Conservation (phyloP, 2,329 filamentous ascomycete genomes). For the Fusarium veterinarium region DNA sequence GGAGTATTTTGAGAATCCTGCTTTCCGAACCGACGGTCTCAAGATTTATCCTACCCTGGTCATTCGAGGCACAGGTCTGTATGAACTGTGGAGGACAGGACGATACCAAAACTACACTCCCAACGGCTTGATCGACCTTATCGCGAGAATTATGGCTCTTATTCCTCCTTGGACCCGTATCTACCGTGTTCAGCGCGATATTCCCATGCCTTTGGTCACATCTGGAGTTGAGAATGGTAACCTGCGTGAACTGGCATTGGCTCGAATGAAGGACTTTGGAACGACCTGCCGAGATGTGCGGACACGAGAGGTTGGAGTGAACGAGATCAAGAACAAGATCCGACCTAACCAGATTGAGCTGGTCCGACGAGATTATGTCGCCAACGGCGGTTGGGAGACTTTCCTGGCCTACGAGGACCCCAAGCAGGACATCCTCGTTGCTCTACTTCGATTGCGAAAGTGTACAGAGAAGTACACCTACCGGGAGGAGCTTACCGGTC, state of each 20-base stretch:
- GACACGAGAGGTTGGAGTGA: slow-evolving; percentile 96
- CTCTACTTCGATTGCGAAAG: slow-evolving; percentile 86
- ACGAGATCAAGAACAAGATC: slow-evolving; percentile 99
- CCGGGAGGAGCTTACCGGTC: slow-evolving; percentile 83
- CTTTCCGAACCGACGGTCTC: slow-evolving; percentile 93
- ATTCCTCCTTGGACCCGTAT: slow-evolving; percentile 98
- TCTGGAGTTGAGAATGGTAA: slow-evolving; percentile 99
- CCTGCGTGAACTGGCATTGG: slow-evolving; percentile 88
- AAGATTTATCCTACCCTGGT: slow-evolving; percentile 99
- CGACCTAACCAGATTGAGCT: slow-evolving; percentile 95
- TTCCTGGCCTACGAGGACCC: slow-evolving; percentile 98
- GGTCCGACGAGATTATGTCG: slow-evolving; percentile 90
- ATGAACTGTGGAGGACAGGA: slow-evolving; percentile 97
- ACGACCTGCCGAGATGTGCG: slow-evolving; percentile 96
- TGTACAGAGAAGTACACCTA: slow-evolving; percentile 94
- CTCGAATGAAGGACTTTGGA: slow-evolving; percentile 99
- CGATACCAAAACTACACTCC: slow-evolving; percentile 99
- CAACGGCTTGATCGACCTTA: slow-evolving; percentile 93
- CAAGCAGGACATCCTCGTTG: slow-evolving; percentile 97
- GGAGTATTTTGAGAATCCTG: slow-evolving; percentile 97
- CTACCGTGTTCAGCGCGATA: slow-evolving; percentile 97
- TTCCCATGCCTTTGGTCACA: slow-evolving; percentile 99
- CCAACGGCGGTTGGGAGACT: slow-evolving; percentile 98
- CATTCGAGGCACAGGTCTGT: slow-evolving; percentile 94
- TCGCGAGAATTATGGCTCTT: slow-evolving; percentile 93